phyloP scores from a whole-genome alignment of 305 asterid genomes.

The Fraxinus ornus region DNA sequence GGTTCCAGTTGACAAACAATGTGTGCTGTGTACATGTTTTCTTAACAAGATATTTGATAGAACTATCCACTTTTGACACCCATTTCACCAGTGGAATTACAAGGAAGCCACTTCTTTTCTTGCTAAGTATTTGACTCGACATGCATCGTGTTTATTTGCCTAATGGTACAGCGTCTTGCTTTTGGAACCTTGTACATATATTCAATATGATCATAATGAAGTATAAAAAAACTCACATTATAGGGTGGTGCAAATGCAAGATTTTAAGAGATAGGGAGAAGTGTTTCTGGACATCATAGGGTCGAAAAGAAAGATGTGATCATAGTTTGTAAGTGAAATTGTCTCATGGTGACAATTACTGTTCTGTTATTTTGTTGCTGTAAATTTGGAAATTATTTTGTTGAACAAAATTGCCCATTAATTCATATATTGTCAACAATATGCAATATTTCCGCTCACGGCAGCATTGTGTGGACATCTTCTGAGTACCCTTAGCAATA shows the following conservation, averaged over 20 bases:
- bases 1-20: slow-evolving; percentile 31
- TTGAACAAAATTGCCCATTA: slow-evolving; percentile 5
- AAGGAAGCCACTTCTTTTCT: slow-evolving; percentile 10
- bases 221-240: slow-evolving; percentile 15
- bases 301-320: neutral
- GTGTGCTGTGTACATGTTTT: neutral
- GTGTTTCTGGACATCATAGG: neutral
- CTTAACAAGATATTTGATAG: slow-evolving; percentile 5
- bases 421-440: neutral
- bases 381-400: slow-evolving; percentile 24
- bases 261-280: neutral
- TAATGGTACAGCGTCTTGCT: slow-evolving; percentile 12
- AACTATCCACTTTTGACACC: slow-evolving; percentile 16
- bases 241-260: slow-evolving; percentile 26
- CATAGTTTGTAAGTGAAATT: slow-evolving; percentile 3
- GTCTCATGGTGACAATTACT: slow-evolving; percentile 15
- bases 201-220: slow-evolving; percentile 25
- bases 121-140: slow-evolving; percentile 14
- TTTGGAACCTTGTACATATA: slow-evolving; percentile 35
- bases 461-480: neutral
- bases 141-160: neutral
- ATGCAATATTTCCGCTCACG: neutral
- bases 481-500: neutral
- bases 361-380: slow-evolving; percentile 13
- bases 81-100: neutral